Base-by-base conservation (phyloP, 1,284 basidiomycete species). In the Trametes sp. region DNA sequence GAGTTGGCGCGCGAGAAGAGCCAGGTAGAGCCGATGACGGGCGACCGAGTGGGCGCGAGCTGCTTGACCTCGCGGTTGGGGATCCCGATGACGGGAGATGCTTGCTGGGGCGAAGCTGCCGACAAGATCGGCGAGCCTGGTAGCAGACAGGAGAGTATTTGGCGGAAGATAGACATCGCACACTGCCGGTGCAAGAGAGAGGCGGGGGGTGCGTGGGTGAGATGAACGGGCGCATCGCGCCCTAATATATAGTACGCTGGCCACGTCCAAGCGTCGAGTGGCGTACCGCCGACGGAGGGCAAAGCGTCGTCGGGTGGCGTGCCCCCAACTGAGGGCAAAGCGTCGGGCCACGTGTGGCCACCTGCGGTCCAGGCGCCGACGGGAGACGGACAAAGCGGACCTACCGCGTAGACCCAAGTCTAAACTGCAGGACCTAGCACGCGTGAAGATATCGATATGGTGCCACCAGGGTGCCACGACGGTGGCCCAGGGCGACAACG, bases 151-250 rank as follows among this genome's bases (percentile, higher is more conserved):
- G 58, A 28, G 44, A 59, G 42, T 24, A 59, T 6, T 4, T 51
- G n/a, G 7, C 33, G 52, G n/a, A 59, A 59, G 45, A 59, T 23
- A 16, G 58, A 59, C 58, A 59, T 59, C 51, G 51, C 21, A 44
- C 26, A 28, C 19, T n/a, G n/a, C n/a, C 23, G 50, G 26, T 4
- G 38, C n/a, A 13, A 23, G 26, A 29, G n/a, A 16, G 28, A 45
- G 14, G 5, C 33, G 21, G 9, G 14, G 35, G 6, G 45, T 14
- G 45, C 24, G 54, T 36, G 23, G 26, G 19, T 5, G 51, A 2
- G 26, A 9, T 14, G 29, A 14, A 14, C 2, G 58, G 35, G 35
- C 9, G 35, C 24, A 14, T 29, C 21, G 8, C 4, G 44, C 19
- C 19, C 24, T 6, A n/a, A 19, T 38, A 44, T 59, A 59, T 59